Percentiles rank a stretch among this genome's conserved stretches.
Conservation (phyloP, 345 rosid species). For the Abelmoschus esculentus region DNA sequence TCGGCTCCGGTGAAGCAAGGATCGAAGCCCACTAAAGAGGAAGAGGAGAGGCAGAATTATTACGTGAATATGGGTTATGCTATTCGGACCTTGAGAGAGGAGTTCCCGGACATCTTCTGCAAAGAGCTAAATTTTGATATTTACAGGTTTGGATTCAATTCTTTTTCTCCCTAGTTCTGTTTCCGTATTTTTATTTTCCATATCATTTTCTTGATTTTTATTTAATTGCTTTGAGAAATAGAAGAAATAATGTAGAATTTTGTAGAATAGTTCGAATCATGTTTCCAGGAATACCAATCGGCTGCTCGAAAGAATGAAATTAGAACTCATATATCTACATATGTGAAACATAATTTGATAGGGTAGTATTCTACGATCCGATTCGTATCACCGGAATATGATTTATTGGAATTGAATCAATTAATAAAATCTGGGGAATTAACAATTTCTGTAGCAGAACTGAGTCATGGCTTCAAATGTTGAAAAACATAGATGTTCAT, state of each 20-base stretch:
- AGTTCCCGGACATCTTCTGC: conserved; percentile 52
- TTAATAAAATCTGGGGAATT: no score
- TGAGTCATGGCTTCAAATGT: neutral
- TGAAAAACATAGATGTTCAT: neutral
- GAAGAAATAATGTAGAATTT: neutral
- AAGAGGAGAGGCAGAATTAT: conserved; percentile 37
- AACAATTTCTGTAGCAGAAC: no score
- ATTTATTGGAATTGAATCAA: no score
- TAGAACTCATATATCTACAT: no score
- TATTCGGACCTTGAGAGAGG: conserved; percentile 71
- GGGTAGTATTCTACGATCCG: no score
- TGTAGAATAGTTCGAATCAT: no score
- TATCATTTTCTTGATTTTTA: neutral
- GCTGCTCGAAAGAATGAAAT: no score
- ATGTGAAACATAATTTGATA: no score
- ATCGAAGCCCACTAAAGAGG: conserved; percentile 17
- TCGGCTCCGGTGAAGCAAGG: conserved; percentile 41
- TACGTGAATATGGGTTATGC: conserved; percentile 78
- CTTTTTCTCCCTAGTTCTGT: no score
- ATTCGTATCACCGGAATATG: no score
- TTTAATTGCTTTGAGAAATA: neutral
- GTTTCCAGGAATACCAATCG: no score
- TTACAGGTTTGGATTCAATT: conserved; percentile 51
- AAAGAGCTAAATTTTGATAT: conserved; percentile 63
- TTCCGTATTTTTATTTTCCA: no score